phyloP scores from a whole-genome alignment of 176 grass and related monocot genomes.

The Ensete glaucum region DNA sequence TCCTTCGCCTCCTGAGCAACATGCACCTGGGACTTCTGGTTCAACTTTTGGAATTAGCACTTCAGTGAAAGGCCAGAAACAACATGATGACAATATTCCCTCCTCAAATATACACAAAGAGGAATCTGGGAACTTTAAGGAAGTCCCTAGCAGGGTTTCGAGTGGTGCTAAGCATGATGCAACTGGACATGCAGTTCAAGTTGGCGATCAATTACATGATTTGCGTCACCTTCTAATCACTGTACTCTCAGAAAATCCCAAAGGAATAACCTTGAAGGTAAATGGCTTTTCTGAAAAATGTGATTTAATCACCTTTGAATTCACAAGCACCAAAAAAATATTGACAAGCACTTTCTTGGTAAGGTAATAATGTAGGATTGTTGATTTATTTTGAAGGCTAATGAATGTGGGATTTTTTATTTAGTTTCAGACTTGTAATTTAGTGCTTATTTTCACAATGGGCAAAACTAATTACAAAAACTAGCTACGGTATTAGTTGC shows the following conservation, averaged over 20 bases:
- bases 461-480: no score
- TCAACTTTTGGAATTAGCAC: conserved; percentile 27
- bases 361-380: not conserved
- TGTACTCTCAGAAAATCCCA: conserved; percentile 63
- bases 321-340: not conserved
- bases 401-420: no score
- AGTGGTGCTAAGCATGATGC: conserved; percentile 34
- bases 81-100: conserved; percentile 50
- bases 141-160: conserved; percentile 31
- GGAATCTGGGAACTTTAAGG: conserved; percentile 45
- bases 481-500: no score
- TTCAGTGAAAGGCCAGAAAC: conserved; percentile 28
- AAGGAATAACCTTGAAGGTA: conserved; percentile 93
- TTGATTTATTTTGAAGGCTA: not conserved
- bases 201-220: conserved; percentile 46
- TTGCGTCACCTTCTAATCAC: conserved; percentile 54
- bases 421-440: no score
- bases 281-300: not conserved
- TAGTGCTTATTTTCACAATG: no score
- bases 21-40: conserved; percentile 42
- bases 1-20: conserved; percentile 59
- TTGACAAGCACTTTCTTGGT: not conserved
- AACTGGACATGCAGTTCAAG: conserved; percentile 30
- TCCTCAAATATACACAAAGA: conserved; percentile 58
- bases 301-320: not conserved